Conservation (phyloP, 2,329 filamentous ascomycete genomes). For the Epichloe glyceriae region DNA sequence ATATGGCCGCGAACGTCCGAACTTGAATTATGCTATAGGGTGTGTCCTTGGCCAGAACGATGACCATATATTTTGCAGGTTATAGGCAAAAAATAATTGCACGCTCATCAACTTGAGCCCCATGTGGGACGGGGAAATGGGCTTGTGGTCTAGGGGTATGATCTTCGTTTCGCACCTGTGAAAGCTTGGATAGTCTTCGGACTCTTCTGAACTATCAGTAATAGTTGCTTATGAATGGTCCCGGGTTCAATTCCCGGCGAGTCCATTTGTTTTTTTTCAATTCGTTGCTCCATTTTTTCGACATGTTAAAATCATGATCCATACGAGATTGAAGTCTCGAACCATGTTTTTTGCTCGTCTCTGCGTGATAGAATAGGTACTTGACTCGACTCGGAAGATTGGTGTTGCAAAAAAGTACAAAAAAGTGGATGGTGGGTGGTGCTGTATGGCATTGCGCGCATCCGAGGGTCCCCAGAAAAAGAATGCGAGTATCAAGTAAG, state of each 20-base stretch:
- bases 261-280: background rate
- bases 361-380: too few species aligned
- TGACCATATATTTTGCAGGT: accelerated
- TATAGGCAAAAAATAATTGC: accelerated
- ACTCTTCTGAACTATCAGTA: background rate
- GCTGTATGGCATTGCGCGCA: background rate
- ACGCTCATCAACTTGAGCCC: accelerated
- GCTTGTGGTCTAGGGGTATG: constrained; percentile 9
- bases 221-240: constrained; percentile 8
- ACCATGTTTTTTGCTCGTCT: too few species aligned
- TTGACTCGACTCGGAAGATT: background rate
- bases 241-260: constrained; percentile 8
- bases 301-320: background rate
- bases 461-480: background rate
- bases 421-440: background rate
- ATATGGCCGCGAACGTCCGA: too few species aligned
- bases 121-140: background rate
- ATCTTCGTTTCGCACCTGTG: constrained; percentile 9
- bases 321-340: background rate
- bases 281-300: too few species aligned
- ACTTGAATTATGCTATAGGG: background rate
- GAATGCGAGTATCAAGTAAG: background rate
- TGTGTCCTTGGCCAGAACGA: background rate
- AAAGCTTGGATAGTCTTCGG: background rate
- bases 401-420: background rate